Evolutionary conservation across 2,329 filamentous ascomycete species (phyloP).

Genomic region (Monosporascus sp.): DNA sequence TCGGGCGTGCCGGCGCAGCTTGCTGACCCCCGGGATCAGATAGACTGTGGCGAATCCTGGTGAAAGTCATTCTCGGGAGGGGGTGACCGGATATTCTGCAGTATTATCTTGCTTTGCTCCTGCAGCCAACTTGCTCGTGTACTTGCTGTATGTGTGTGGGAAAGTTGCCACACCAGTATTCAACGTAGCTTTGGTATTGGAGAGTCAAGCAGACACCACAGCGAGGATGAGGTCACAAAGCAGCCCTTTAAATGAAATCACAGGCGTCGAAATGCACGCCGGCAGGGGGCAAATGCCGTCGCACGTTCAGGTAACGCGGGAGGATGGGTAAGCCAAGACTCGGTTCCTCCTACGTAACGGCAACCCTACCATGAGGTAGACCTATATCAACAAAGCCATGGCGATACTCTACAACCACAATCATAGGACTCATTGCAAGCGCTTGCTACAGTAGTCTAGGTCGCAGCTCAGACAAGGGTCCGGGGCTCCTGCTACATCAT

Average conservation of each 20-base stretch:
- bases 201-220: not conserved
- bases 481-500: too few relatives aligned
- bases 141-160: slow-evolving; percentile 6
- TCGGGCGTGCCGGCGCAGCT: slow-evolving; percentile 29
- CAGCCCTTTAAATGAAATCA: slow-evolving; percentile 9
- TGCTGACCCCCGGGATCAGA: slow-evolving; percentile 12
- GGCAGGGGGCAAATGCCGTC: not conserved
- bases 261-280: not conserved
- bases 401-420: too few relatives aligned
- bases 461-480: too few relatives aligned
- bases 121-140: slow-evolving; percentile 3
- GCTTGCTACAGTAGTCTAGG: too few relatives aligned
- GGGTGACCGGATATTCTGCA: not conserved
- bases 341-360: not conserved
- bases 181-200: not conserved
- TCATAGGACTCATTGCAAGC: too few relatives aligned
- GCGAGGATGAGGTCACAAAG: slow-evolving; percentile 20
- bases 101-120: slow-evolving; percentile 7
- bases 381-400: not conserved
- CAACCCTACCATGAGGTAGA: not conserved
- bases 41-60: slow-evolving; percentile 11
- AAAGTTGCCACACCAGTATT: slow-evolving; percentile 7
- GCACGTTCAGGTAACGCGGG: not conserved
- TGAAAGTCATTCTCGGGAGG: slow-evolving; percentile 17
- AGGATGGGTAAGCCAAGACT: not conserved